Evolutionary conservation across 2,329 filamentous ascomycete genomes (phyloP), one percentile per base, ranked within the genome.

Genomic region (Ophiostoma perfectum): DNA sequence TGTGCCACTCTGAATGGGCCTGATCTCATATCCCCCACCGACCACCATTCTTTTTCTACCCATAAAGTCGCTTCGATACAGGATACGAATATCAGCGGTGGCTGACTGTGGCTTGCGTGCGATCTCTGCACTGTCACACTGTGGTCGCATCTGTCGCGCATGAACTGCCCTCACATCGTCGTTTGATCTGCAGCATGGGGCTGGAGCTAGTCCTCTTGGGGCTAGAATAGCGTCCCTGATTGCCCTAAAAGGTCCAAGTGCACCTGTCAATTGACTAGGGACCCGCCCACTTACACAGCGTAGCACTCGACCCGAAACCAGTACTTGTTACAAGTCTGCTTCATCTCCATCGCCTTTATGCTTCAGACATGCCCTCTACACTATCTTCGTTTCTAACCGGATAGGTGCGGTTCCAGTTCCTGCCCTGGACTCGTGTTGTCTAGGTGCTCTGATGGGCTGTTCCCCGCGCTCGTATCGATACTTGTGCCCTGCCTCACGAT

Each of bases 271-370:
- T 12, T 60, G 55, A 7, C 55, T 27, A 18, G 52, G 27, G 38
- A 11, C 60, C 60, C 60, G 18, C 60, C 12, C 60, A 63, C 60
- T 63, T 63, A 63, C 60, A 63, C 60, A 18, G 36, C 58, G 58
- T 63, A 16, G 58, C 58, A 63, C 58, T 12, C 58, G 36, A 63
- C 38, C n/a, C 60, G 60, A 63, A 63, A 63, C 60, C 39, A 18
- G 14, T 7, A 63, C 38, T n/a, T 63, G 60, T 63, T 38, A 42
- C 60, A 63, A 63, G 60, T 41, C 16, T 63, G 60, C 60, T 63
- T 63, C 60, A 63, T 63, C 49, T 5, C 14, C 49, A 4, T 1
- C 4, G 47, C 47, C 49, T 27, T 55, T 27, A 55, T 55, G 49
- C 49, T 3, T 4, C n/a, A 14, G 18, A 5, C 7, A 8, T 16